Base-by-base conservation (phyloP, 1,284 basidiomycete species). In the Boletus austroedulis region DNA sequence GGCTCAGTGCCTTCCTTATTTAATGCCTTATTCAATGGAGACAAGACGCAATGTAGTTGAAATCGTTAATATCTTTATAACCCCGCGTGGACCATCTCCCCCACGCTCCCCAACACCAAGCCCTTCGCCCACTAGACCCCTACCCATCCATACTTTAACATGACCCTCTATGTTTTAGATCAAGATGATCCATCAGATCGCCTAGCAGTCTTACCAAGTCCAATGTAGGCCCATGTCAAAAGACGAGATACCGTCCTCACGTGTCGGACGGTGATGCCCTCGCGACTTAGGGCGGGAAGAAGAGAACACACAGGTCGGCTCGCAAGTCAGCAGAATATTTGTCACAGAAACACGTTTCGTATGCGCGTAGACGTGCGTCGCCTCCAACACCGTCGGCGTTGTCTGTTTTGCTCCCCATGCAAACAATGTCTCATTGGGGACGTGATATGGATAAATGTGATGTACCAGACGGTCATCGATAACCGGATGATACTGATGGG, bases 21-120 rank as follows among this genome's bases (percentile, higher is more conserved):
- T n/a, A n/a, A n/a, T n/a, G n/a, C 65, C 79, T 94, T 19, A 71
- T 70, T 4, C 69, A 69, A 14, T 94, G 92, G 90, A 79, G 89
- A 31, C 73, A 79, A 1, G 78, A 82, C 11, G 69, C 3, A 56
- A 59, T 19, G 9, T 4, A 32, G 46, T 61, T 21, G 64, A 69
- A 51, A 64, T 65, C 10, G 49, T 61, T 23, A 64, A 72, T 44
- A 61, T 64, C 7, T 71, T 71, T 36, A 64, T 59, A 28, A 62
- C 65, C 14, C 59, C 68, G n/a, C 59, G 53, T 26, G 56, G 51
- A 4, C 57, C 60, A 21, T 66, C 67, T 6, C 67, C 65, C 7
- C 66, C 62, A 9, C 58, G 43, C 23, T 72, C 69, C 44, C 66
- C 69, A 3, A 65, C 57, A 32, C 59, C 55, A 21, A 69, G 53